Evolutionary conservation across 2,329 filamentous ascomycete genomes (phyloP).

Genomic region (Colletotrichum viniferum): DNA sequence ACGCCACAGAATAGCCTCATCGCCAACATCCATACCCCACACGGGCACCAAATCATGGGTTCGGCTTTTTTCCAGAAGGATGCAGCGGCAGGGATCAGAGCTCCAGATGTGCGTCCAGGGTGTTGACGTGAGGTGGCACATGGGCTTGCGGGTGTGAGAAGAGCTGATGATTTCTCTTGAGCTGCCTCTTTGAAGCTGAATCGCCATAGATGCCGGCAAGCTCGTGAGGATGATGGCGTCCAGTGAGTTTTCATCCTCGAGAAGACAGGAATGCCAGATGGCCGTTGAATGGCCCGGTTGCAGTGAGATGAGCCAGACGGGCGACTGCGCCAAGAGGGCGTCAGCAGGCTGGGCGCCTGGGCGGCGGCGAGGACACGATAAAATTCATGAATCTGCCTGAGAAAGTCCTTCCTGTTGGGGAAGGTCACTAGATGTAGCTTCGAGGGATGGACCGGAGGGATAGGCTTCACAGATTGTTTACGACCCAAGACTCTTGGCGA

Average conservation of each 20-base stretch:
- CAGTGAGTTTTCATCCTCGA: not conserved
- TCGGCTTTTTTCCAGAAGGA: not conserved
- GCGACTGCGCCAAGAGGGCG: conserved; percentile 9
- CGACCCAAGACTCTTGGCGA: not conserved
- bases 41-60: not conserved
- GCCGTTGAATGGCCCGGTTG: not conserved
- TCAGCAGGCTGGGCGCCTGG: conserved; percentile 11
- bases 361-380: not conserved
- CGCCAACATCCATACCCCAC: not conserved
- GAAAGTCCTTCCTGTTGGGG: not conserved
- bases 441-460: not conserved
- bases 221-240: not conserved
- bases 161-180: not conserved
- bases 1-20: conserved; percentile 12
- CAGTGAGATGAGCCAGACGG: not conserved
- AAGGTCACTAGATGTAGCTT: not conserved
- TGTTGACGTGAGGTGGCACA: not conserved
- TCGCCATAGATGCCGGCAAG: conserved; percentile 4
- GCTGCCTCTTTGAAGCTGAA: conserved; percentile 1
- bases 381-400: not conserved
- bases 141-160: not conserved
- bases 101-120: not conserved
- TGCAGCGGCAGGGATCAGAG: not conserved
- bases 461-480: not conserved
- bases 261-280: not conserved